Evolutionary conservation across 352 stramenopile species (phyloP).

Genomic region (Globisporangium iwayamae): DNA sequence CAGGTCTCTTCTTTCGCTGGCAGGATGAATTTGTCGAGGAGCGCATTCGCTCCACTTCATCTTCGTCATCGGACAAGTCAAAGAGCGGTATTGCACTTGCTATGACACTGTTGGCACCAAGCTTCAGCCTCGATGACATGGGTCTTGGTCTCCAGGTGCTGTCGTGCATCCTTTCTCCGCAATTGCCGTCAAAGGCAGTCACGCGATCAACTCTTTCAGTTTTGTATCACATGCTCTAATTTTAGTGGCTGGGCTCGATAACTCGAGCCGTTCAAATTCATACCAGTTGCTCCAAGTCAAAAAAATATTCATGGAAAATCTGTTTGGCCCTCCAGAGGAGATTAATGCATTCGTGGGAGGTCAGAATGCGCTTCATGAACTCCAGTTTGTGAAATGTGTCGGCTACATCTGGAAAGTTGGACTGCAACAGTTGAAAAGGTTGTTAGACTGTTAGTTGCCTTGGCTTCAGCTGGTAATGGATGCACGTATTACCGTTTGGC

Average conservation of each 20-base stretch:
- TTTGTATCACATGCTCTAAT: background rate
- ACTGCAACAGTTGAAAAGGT: background rate
- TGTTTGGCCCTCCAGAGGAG: background rate
- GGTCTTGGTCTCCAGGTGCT: background rate
- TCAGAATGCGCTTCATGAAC: background rate
- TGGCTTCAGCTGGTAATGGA: background rate
- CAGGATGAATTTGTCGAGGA: constrained; percentile 7
- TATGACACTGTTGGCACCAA: constrained; percentile 24
- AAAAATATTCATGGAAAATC: background rate
- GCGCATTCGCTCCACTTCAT: background rate
- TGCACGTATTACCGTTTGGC: constrained; percentile 42
- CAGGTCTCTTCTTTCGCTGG: constrained; percentile 21
- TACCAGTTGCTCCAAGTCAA: background rate
- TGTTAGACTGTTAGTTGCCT: background rate
- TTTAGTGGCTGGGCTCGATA: background rate
- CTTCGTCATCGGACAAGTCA: constrained; percentile 22
- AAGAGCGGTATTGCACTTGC: constrained; percentile 32
- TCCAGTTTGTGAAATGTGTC: background rate
- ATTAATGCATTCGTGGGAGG: background rate
- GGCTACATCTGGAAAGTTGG: constrained; percentile 20
- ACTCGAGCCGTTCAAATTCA: background rate
- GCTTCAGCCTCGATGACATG: constrained; percentile 16
- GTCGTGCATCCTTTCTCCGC: background rate
- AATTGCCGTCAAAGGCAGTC: background rate
- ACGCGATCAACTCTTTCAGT: background rate